Base-by-base conservation (phyloP, 805 yeast species). In the Isabelozyma heimii region DNA sequence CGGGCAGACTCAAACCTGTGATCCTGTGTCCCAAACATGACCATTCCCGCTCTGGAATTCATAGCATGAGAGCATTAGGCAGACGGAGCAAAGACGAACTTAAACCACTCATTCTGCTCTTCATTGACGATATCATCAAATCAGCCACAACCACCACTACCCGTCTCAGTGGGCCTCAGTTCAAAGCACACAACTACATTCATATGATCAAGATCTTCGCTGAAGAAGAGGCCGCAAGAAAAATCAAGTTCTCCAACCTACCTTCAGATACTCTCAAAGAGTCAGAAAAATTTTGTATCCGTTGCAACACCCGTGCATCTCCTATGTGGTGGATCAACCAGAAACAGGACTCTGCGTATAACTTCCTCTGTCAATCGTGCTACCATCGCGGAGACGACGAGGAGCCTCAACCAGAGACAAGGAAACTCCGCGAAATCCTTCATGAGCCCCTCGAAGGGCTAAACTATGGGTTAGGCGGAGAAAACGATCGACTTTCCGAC, bases 1-100 rank as follows among this genome's bases (percentile, higher is more conserved):
- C 52, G 15, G 85, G 85, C 1, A 70, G 56, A 37, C 62, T 81
- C 8, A 58, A 56, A 24, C 85, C 84, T 1, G 62, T 67, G 3
- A 54, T 81, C 13, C 50, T 69, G 2, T 82, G 87, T 53, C 60
- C 71, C 0, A 55, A 60, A 3, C 84, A 81, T 59, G 53, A 52
- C 5, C 54, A 58, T 24, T 40, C 57, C 0, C 39, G 45, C 6
- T 16, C 53, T 7, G 51, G 52, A 3, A 52, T 73, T n/a, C 61
- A 60, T 42, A 44, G 59, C 1, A 50, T 75, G 45, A 53, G 72
- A 35, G 47, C 59, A 3, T 44, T 52, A 5, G 80, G 68, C n/a
- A 70, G 57, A 51, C 47, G 70, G 52, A 60, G 43, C 15, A 54
- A 67, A 51, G 69, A 67, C 37, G 67, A 59, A 24, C 16, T 43